phyloP scores from a whole-genome alignment of 2,329 filamentous ascomycete species.

The Penicillium sp. region DNA sequence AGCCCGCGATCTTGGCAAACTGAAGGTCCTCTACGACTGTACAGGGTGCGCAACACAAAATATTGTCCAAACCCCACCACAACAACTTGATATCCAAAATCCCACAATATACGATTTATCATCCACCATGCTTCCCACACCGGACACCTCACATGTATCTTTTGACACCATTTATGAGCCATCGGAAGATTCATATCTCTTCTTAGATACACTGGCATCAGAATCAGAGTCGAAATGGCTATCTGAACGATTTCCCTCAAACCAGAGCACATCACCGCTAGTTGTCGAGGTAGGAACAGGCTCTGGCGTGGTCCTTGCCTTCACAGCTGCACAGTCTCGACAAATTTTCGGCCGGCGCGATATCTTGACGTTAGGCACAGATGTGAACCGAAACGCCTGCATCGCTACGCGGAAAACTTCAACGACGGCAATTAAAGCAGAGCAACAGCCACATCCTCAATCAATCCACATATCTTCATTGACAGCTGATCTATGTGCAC shows the following conservation, averaged over 20 bases:
- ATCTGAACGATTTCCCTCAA: constrained; percentile 57
- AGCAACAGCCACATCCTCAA: constrained; percentile 31
- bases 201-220: constrained; percentile 87
- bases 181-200: constrained; percentile 90
- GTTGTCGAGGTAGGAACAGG: constrained; percentile 87
- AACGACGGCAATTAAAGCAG: constrained; percentile 46
- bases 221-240: constrained; percentile 70
- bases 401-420: constrained; percentile 72
- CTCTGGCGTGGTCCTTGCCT: constrained; percentile 91
- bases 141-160: constrained; percentile 86
- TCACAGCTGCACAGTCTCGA: constrained; percentile 73
- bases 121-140: constrained; percentile 79
- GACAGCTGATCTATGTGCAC: constrained; percentile 68
- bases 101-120: neutral
- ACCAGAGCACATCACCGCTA: constrained; percentile 51
- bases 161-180: constrained; percentile 92
- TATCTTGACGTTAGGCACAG: constrained; percentile 73
- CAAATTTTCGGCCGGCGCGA: constrained; percentile 71
- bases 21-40: neutral
- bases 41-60: neutral
- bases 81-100: neutral
- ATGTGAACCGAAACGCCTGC: constrained; percentile 86
- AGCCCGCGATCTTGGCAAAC: too few relatives aligned
- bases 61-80: constrained; percentile 3
- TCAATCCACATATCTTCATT: constrained; percentile 66